Base-by-base conservation (phyloP, 495 filamentous ascomycete genomes). In the Daldinia childiae region DNA sequence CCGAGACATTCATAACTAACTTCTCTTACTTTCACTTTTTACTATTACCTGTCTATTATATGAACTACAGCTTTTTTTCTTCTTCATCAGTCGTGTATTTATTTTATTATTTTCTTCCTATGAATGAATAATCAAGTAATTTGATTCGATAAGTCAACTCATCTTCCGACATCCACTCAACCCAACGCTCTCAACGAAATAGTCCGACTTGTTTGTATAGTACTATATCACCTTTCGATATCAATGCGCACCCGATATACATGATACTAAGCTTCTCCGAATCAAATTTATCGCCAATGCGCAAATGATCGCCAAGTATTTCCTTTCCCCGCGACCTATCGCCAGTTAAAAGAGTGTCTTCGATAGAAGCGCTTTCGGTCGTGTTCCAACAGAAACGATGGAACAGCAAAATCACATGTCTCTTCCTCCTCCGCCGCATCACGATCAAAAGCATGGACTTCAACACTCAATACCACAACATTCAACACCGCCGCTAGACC, bases 371-470 rank as follows among this genome's bases (percentile, higher is more conserved):
- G 58, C 68, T 63, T 66, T 51, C 19, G 19, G 48, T 29, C 38
- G 17, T 62, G 29, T 59, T 56, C n/a, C 19, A 59, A 48, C 6
- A 27, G 48, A 29, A 58, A 58, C 19, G n/a, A 77, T 77, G 76
- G 68, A 76, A 57, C 71, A 65, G 59, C 69, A 73, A 41, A 70
- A 68, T 76, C 75, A 79, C 64, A 74, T 70, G 70, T 57, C 71
- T 62, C 56, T 76, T 41, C 64, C 71, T 32, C 73, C 60, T 26
- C 74, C 60, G 39, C 71, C 65, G 36, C 38, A 62, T 52, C 61
- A 58, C 58, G 74, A 78, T 62, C 76, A 66, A 50, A 76, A 76
- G 57, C 63, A 74, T 43, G 57, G 57, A 24, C 26, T 60, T 17
- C 65, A 64, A 24, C 55, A 72, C 39, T 48, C 58, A 38, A 66